Conservation (phyloP, 148 eudicot genomes). For the Silene latifolia region DNA sequence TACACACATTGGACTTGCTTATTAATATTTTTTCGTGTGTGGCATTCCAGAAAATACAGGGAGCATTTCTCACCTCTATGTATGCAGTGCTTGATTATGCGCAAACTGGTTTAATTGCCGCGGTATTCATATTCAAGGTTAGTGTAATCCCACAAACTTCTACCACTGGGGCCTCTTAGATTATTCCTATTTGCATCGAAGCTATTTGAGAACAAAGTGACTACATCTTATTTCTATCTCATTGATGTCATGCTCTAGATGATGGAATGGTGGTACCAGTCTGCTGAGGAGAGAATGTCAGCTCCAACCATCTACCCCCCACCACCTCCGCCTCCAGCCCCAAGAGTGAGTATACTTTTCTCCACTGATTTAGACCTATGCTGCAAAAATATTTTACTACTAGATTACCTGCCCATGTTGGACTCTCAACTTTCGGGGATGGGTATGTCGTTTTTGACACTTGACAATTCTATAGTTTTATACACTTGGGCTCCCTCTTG, state of each 20-base stretch:
- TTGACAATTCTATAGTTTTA: too few relatives aligned
- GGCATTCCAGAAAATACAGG: conserved; percentile 70
- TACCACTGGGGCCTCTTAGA: neutral
- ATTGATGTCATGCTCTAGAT: conserved; percentile 41
- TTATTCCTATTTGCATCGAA: neutral
- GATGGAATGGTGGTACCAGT: conserved; percentile 99
- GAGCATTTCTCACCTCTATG: conserved; percentile 67
- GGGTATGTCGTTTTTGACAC: too few relatives aligned
- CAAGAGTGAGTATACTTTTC: conserved; percentile 46
- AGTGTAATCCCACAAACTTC: conserved; percentile 7
- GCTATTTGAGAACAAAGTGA: conserved; percentile 7
- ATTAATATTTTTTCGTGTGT: conserved; percentile 1
- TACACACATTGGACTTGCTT: neutral
- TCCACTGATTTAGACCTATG: neutral
- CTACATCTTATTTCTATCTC: neutral
- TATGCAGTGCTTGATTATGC: conserved; percentile 96
- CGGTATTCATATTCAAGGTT: conserved; percentile 95
- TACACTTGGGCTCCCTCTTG: too few relatives aligned
- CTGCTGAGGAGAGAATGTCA: conserved; percentile 98
- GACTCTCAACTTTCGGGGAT: neutral
- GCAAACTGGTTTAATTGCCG: conserved; percentile 91
- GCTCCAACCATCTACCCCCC: conserved; percentile 97
- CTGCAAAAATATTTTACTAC: too few relatives aligned
- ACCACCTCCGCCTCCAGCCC: conserved; percentile 95
- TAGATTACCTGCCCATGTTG: neutral